phyloP scores from a whole-genome alignment of 139 green algal species.

The Chlamydomonas sphaeroides region DNA sequence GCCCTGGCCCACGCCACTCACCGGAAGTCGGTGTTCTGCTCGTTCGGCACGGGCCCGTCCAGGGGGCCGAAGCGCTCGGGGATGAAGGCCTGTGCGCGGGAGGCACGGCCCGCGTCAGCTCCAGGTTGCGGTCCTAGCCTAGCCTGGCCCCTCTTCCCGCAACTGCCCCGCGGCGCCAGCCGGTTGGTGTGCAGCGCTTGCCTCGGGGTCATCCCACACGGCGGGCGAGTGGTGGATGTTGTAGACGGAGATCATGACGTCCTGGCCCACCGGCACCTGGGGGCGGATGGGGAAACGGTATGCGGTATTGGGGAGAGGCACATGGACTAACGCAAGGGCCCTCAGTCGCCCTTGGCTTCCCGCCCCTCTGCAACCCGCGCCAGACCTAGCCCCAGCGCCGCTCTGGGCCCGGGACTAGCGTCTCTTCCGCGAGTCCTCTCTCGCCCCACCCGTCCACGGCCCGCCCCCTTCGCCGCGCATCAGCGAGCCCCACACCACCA shows the following conservation, averaged over 20 bases:
- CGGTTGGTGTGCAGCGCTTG: too few relatives aligned
- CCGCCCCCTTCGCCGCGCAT: too few relatives aligned
- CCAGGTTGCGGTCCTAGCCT: too few relatives aligned
- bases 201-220: slow-evolving; percentile 81
- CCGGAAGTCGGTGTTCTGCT: slow-evolving; percentile 97
- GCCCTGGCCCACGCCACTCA: too few relatives aligned
- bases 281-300: background rate
- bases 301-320: background rate
- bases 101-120: too few relatives aligned
- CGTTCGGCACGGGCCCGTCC: slow-evolving; percentile 90
- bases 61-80: slow-evolving; percentile 94
- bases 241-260: slow-evolving; percentile 98
- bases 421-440: too few relatives aligned
- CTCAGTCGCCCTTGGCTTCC: too few relatives aligned
- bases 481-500: background rate
- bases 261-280: slow-evolving; percentile 83
- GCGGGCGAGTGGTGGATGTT: slow-evolving; percentile 94
- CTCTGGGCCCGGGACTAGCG: too few relatives aligned
- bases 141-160: background rate
- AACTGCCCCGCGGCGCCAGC: background rate
- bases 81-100: slow-evolving; percentile 80
- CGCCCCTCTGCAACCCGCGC: too few relatives aligned
- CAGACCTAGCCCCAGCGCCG: too few relatives aligned
- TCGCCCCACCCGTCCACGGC: too few relatives aligned
- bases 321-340: background rate